phyloP scores from a whole-genome alignment of 192 early-diverging fungal species.

The Podila epicladia region DNA sequence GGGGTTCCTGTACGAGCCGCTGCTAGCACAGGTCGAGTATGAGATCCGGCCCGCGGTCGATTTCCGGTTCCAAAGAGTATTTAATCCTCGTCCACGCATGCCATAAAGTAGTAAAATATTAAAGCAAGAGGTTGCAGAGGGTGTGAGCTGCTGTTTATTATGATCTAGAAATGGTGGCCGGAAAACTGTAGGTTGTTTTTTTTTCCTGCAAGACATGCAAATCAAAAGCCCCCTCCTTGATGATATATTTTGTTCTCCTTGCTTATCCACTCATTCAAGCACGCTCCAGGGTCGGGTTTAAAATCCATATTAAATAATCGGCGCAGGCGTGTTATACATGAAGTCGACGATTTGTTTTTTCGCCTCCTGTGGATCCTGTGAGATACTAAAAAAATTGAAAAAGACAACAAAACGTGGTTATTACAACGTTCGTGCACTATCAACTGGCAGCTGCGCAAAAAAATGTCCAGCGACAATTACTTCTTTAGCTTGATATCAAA shows the following conservation, averaged over 20 bases:
- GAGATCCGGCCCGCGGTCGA: not conserved
- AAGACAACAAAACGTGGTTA: not conserved
- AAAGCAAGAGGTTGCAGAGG: no score
- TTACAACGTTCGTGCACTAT: not conserved
- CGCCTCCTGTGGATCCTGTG: slow-evolving; percentile 35
- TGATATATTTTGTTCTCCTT: no score
- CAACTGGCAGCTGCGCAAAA: not conserved
- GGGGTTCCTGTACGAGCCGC: not conserved
- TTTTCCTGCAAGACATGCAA: no score
- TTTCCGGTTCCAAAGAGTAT: not conserved
- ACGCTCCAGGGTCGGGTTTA: not conserved
- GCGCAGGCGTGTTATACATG: slow-evolving; percentile 34
- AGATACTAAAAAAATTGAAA: slow-evolving; percentile 28
- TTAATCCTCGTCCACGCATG: not conserved
- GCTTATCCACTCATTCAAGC: not conserved
- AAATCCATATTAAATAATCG: not conserved
- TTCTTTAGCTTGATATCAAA: slow-evolving; percentile 58
- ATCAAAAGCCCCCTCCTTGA: no score
- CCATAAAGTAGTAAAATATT: no score
- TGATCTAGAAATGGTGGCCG: no score
- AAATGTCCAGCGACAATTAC: slow-evolving; percentile 4
- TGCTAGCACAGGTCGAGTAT: not conserved
- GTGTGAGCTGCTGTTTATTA: no score
- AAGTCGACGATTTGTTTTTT: slow-evolving; percentile 50
- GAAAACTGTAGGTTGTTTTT: no score